Evolutionary conservation across 2,329 filamentous ascomycete genomes (phyloP).

Genomic region (Cladosporium sp.): DNA sequence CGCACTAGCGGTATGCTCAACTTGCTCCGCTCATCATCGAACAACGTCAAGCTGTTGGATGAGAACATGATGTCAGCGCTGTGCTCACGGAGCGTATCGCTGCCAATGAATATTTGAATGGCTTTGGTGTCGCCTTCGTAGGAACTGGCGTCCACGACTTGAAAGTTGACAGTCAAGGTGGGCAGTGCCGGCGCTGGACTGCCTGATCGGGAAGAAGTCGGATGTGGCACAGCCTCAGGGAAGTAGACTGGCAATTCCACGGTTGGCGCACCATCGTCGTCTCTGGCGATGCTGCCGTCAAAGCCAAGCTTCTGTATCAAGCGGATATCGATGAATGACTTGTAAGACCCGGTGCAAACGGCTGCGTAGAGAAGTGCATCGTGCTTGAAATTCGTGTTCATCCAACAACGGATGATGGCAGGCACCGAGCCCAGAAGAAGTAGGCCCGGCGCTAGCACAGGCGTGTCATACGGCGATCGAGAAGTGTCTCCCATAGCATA

Average conservation of each 20-base stretch:
- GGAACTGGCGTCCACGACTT: conserved; percentile 60
- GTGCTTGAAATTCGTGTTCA: conserved; percentile 86
- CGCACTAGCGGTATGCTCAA: conserved; percentile 87
- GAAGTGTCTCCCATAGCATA: conserved; percentile 60
- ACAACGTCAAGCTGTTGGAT: conserved; percentile 81
- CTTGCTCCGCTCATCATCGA: conserved; percentile 81
- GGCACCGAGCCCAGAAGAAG: conserved; percentile 85
- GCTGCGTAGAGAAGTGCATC: conserved; percentile 85
- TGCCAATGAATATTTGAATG: conserved; percentile 85
- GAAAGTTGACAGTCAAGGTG: conserved; percentile 73
- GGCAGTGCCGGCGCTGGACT: conserved; percentile 77
- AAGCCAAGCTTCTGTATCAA: conserved; percentile 73
- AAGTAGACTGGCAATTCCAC: conserved; percentile 82
- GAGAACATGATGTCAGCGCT: conserved; percentile 91
- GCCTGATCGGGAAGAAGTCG: conserved; percentile 66
- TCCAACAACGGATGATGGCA: conserved; percentile 92
- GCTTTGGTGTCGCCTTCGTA: conserved; percentile 50
- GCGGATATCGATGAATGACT: conserved; percentile 72
- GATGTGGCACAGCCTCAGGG: conserved; percentile 80
- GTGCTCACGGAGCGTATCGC: conserved; percentile 77
- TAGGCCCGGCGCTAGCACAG: conserved; percentile 74
- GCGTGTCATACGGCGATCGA: conserved; percentile 66
- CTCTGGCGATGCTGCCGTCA: conserved; percentile 46
- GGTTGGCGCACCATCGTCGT: conserved; percentile 56
- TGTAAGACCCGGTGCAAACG: conserved; percentile 85